Evolutionary conservation across 148 eudicot species (phyloP).

Genomic region (Persicaria tinctoria): DNA sequence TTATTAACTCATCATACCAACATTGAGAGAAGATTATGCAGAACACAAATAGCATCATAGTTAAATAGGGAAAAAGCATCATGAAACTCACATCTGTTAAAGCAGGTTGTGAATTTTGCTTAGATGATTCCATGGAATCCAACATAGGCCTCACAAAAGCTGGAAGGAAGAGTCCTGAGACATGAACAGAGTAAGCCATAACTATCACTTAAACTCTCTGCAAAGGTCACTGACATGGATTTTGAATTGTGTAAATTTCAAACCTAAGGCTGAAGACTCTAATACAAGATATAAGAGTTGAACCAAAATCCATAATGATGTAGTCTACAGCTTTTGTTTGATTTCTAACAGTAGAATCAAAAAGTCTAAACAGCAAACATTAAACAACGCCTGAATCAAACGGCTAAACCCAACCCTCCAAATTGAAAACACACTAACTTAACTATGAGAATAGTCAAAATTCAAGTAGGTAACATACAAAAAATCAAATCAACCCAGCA

Average conservation of each 20-base stretch:
- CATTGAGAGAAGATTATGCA: neutral
- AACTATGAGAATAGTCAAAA: neutral
- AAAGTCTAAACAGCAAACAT: neutral
- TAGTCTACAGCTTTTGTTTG: neutral
- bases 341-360: neutral
- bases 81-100: constrained; percentile 66
- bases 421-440: neutral
- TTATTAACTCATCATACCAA: neutral
- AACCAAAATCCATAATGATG: neutral
- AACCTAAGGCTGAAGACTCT: too few relatives aligned
- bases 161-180: constrained; percentile 87
- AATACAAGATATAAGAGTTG: neutral
- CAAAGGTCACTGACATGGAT: neutral
- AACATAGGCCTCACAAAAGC: constrained; percentile 98
- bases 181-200: constrained; percentile 3
- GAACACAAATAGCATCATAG: neutral
- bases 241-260: too few relatives aligned
- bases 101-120: constrained; percentile 68
- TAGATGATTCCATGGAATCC: constrained; percentile 68
- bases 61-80: neutral
- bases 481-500: neutral
- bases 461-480: neutral
- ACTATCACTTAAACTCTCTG: neutral
- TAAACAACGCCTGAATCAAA: neutral
- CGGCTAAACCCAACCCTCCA: neutral